Conservation (phyloP, 106 monocot genomes). For the Triglochin maritima region DNA sequence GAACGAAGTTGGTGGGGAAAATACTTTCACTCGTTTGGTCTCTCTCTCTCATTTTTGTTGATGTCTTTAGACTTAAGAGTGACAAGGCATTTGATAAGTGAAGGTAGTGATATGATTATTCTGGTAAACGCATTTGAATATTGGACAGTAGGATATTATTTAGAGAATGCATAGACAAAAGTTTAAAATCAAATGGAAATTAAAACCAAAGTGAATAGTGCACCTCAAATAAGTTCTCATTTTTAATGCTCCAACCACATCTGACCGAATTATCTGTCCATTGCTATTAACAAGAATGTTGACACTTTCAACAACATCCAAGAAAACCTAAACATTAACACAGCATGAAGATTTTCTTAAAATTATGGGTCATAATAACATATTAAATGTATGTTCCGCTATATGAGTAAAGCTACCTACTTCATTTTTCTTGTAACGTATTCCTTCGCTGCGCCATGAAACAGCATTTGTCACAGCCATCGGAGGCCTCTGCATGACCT, state of each 20-base stretch:
- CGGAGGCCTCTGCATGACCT: conserved; percentile 85
- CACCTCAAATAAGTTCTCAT: conserved; percentile 98
- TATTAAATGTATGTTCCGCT: neutral
- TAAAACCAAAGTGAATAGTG: neutral
- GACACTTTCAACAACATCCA: conserved; percentile 98
- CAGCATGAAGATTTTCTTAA: conserved; percentile 1
- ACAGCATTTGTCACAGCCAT: conserved; percentile 99
- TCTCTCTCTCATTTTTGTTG: no score
- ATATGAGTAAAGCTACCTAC: conserved; percentile 30
- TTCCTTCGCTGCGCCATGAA: conserved; percentile 96
- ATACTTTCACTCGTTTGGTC: no score
- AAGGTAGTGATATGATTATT: no score
- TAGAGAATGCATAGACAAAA: neutral
- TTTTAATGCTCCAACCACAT: conserved; percentile 97
- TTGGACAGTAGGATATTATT: no score
- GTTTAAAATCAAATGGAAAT: neutral
- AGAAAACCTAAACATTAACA: conserved; percentile 55
- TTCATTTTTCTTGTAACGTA: conserved; percentile 97
- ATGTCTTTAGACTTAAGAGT: no score
- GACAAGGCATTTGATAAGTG: no score
- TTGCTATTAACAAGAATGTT: conserved; percentile 99
- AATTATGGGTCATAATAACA: neutral
- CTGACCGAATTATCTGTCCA: conserved; percentile 95
- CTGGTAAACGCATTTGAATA: no score
- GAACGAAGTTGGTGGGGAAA: no score